Base-by-base conservation (phyloP, 768 basidiomycete genomes). In the Botryobasidium botryosum region DNA sequence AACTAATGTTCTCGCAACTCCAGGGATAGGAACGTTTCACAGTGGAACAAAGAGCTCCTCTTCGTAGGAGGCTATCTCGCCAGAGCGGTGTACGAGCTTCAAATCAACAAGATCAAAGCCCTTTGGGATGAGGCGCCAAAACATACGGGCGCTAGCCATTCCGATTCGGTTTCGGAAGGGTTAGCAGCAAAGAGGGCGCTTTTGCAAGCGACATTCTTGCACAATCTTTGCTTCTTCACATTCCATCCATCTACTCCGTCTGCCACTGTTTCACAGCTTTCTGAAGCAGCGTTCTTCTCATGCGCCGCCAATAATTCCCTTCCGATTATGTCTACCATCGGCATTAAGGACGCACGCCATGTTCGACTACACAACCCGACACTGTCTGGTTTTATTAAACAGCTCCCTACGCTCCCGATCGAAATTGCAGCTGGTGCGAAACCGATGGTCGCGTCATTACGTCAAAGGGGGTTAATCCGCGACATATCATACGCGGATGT, bases 201-300 rank as follows among this genome's bases (percentile, higher is more conserved):
- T 64, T 59, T 90, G 8, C 67, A 67, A 20, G 59, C 61, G 21
- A 71, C 79, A 13, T 77, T 75, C 12, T 60, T 87, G 15, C 92
- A 96, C 53, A 71, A 79, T 4, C 66, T 94, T 42, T 75, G 74
- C 48, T 94, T 94, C 64, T 96, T 94, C 65, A 80, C 84, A 2
- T 96, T 87, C 60, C 72, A 77, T 51, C 64, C 70, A 2, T 92
- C 92, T 0, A 92, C 92, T 0, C 92, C 92, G 1, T 86, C 83
- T 0, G 57, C 74, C 1, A 72, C 82, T 38, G 83, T 96, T 25
- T 77, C 85, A 0, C 62, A 60, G 7, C 59, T 73, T 13, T 69
- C 91, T 46, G 79, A 87, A 57, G 61, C 67, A 1, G 76, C 79
- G 1, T 96, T 96, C 62, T 94, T 90, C 58, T 59, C 65, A 0